Evolutionary conservation across 495 filamentous ascomycete species (phyloP).

Genomic region (Aspergillus homomorphus): DNA sequence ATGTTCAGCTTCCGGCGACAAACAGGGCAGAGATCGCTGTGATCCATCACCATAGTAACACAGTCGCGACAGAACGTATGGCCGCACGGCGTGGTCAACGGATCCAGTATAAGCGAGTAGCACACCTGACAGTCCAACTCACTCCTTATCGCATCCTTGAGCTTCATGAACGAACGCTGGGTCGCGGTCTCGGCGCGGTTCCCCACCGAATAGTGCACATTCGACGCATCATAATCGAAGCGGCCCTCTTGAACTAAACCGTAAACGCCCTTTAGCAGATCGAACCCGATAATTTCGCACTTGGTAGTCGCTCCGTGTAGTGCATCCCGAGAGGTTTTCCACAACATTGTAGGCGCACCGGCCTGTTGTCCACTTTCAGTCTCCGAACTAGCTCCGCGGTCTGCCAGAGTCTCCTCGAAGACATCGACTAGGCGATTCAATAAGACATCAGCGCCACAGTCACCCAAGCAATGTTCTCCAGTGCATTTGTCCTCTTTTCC

Average conservation of each 20-base stretch:
- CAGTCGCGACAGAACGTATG: slow-evolving; percentile 87
- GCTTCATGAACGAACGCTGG: slow-evolving; percentile 35
- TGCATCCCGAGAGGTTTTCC: slow-evolving; percentile 41
- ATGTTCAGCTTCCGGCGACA: slow-evolving; percentile 68
- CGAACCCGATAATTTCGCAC: slow-evolving; percentile 18
- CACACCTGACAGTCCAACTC: slow-evolving; percentile 90
- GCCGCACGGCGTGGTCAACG: slow-evolving; percentile 79
- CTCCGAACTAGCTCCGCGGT: slow-evolving; percentile 14
- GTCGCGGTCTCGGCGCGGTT: slow-evolving; percentile 42
- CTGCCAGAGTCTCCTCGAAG: slow-evolving; percentile 44
- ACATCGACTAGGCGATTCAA: slow-evolving; percentile 61
- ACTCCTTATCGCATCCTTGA: slow-evolving; percentile 57
- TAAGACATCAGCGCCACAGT: slow-evolving; percentile 75
- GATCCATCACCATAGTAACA: slow-evolving; percentile 67
- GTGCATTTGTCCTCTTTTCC: slow-evolving; percentile 46
- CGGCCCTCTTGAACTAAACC: slow-evolving; percentile 28
- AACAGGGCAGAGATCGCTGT: slow-evolving; percentile 72
- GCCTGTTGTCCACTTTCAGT: slow-evolving; percentile 9
- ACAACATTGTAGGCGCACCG: slow-evolving; percentile 37
- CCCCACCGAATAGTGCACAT: slow-evolving; percentile 53
- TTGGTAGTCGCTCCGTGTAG: slow-evolving; percentile 26
- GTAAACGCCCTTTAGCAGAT: slow-evolving; percentile 32
- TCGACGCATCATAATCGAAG: slow-evolving; percentile 37
- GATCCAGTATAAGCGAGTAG: slow-evolving; percentile 73
- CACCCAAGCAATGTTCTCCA: slow-evolving; percentile 68